These are phyloP conservation scores for Rhazya stricta DNA, from an alignment of 257 asterid species.

Conservation along the genomic window DNA sequence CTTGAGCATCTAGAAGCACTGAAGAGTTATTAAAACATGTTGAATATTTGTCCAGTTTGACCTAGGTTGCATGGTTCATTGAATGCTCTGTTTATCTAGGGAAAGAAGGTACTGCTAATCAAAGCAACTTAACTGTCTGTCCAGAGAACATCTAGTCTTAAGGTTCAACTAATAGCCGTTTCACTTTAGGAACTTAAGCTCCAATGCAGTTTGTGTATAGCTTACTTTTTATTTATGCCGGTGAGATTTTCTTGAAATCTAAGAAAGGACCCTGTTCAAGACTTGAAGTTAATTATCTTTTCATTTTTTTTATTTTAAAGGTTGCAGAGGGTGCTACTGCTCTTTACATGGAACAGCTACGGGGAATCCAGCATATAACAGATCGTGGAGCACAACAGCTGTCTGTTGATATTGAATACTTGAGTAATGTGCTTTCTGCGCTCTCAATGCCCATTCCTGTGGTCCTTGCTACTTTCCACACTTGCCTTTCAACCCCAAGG, in stretches of 20 bases:
- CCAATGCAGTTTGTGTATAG: neutral
- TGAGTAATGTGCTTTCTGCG: constrained; percentile 91
- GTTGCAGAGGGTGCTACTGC: constrained; percentile 95
- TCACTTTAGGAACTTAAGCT: neutral
- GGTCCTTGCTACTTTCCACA: constrained; percentile 76
- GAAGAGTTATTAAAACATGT: neutral
- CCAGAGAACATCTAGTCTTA: neutral
- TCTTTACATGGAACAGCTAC: constrained; percentile 80
- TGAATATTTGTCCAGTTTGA: neutral
- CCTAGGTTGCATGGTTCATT: neutral
- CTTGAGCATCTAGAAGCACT: neutral
- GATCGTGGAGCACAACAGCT: constrained; percentile 96
- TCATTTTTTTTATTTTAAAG: constrained; percentile 24
- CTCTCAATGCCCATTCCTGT: constrained; percentile 82
- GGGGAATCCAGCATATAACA: constrained; percentile 80
- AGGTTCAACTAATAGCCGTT: neutral
- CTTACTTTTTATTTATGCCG: neutral
- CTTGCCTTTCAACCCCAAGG: constrained; percentile 72
- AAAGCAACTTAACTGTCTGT: too few species aligned
- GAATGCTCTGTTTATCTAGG: neutral
- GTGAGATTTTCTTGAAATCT: neutral
- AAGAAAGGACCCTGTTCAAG: neutral
- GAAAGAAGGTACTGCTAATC: neutral
- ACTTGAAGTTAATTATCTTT: neutral
- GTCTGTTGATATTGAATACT: constrained; percentile 83